These are phyloP conservation scores for Globisporangium viniferum DNA, from an alignment of 352 stramenopile species.

Conservation along the genomic window DNA sequence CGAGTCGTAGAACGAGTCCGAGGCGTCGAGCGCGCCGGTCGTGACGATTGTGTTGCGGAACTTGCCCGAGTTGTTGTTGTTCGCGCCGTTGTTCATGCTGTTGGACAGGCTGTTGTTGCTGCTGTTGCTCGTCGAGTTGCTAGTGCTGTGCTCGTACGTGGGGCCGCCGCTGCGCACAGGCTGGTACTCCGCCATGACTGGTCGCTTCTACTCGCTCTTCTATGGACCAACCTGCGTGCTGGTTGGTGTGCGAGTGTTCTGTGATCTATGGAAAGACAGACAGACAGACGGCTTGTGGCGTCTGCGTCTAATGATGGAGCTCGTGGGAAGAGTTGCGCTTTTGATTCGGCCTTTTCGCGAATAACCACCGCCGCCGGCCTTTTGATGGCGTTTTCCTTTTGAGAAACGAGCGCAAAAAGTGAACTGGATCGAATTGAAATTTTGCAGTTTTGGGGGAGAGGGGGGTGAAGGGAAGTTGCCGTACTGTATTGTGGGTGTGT, in stretches of 20 bases:
- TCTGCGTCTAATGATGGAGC: not conserved
- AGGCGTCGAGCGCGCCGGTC: not conserved
- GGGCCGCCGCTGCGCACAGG: not conserved
- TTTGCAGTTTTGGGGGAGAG: not conserved
- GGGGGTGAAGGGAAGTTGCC: not conserved
- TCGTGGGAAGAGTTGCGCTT: not conserved
- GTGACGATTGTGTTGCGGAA: slow-evolving; percentile 8
- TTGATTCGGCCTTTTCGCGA: slow-evolving; percentile 1
- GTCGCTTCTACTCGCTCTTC: not conserved
- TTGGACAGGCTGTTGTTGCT: not conserved
- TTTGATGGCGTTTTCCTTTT: not conserved
- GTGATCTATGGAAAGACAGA: not conserved
- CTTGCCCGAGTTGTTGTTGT: slow-evolving; percentile 3
- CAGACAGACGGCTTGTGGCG: not conserved
- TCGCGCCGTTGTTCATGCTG: not conserved
- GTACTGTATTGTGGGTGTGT: not conserved
- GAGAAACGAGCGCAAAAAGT: not conserved
- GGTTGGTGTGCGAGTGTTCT: not conserved
- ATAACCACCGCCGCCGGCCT: not conserved
- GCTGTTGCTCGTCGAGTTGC: not conserved
- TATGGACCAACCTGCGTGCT: not conserved
- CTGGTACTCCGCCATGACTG: not conserved
- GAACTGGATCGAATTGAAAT: slow-evolving; percentile 2
- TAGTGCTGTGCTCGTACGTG: slow-evolving; percentile 1
- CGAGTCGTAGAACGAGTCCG: slow-evolving; percentile 5